Evolutionary conservation across 345 rosid genomes (phyloP).

Genomic region (Physaria fendleri): DNA sequence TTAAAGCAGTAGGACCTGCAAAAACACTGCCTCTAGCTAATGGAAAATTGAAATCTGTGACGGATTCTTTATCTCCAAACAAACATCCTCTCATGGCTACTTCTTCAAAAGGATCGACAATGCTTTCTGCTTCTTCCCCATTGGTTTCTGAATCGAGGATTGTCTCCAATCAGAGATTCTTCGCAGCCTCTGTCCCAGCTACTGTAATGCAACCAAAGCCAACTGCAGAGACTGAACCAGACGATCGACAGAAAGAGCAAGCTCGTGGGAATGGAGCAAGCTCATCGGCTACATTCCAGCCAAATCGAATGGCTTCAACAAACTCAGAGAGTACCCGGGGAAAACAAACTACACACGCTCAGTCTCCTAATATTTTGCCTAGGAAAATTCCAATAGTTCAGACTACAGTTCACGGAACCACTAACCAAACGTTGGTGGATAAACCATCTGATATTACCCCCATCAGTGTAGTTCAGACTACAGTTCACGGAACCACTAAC

Average conservation of each 20-base stretch:
- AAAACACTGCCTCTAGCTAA: conserved; percentile 32
- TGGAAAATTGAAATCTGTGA: conserved; percentile 15
- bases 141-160: conserved; percentile 21
- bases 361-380: conserved; percentile 18
- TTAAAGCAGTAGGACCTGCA: conserved; percentile 25
- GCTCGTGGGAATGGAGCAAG: conserved; percentile 23
- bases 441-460: conserved; percentile 19
- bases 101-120: conserved; percentile 28
- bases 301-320: conserved; percentile 18
- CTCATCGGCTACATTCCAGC: not conserved
- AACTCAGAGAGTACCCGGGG: conserved; percentile 24
- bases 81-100: conserved; percentile 20
- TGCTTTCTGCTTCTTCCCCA: conserved; percentile 27
- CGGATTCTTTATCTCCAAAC: conserved; percentile 27
- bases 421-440: conserved; percentile 22
- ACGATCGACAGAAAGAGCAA: conserved; percentile 22
- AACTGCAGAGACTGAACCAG: conserved; percentile 19
- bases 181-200: conserved; percentile 21
- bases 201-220: conserved; percentile 28
- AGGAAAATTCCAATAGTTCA: conserved; percentile 12
- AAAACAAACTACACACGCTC: conserved; percentile 16
- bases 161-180: conserved; percentile 25
- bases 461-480: conserved; percentile 17
- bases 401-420: conserved; percentile 4
- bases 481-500: not conserved